Conservation (phyloP, 2,329 filamentous ascomycete genomes). For the Ophiostoma perfectum region DNA sequence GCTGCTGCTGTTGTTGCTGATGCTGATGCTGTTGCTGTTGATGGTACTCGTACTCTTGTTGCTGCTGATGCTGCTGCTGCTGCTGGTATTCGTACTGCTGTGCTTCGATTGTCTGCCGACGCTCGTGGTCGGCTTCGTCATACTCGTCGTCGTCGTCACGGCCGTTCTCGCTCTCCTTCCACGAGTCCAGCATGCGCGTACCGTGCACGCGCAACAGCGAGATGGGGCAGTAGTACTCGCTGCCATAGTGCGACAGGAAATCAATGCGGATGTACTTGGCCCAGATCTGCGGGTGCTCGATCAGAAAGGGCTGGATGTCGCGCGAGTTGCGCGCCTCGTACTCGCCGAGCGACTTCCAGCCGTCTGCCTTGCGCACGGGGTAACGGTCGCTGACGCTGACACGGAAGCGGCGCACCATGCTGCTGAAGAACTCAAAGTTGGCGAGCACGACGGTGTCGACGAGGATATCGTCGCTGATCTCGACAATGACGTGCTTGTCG, state of each 20-base stretch:
- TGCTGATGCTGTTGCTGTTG: slow-evolving; percentile 13
- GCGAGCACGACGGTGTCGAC: slow-evolving; percentile 96
- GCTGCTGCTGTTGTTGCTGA: slow-evolving; percentile 29
- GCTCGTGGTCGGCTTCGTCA: slow-evolving; percentile 36
- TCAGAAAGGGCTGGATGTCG: slow-evolving; percentile 87
- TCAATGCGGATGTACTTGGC: slow-evolving; percentile 89
- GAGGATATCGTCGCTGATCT: slow-evolving; percentile 78
- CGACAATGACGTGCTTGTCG: slow-evolving; percentile 92
- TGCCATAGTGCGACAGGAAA: slow-evolving; percentile 88
- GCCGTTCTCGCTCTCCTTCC: slow-evolving; percentile 70
- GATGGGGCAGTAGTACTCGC: slow-evolving; percentile 92
- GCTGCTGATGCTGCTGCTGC: slow-evolving; percentile 29
- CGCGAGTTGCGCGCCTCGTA: slow-evolving; percentile 90
- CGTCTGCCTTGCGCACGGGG: slow-evolving; percentile 74
- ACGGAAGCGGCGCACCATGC: slow-evolving; percentile 85
- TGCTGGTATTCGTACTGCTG: slow-evolving; percentile 30
- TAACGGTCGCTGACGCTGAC: slow-evolving; percentile 93
- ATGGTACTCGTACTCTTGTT: slow-evolving; percentile 13
- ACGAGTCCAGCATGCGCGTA: slow-evolving; percentile 91
- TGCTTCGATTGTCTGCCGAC: slow-evolving; percentile 9
- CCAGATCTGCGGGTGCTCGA: slow-evolving; percentile 95
- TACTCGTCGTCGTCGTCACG: slow-evolving; percentile 52
- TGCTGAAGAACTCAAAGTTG: slow-evolving; percentile 99
- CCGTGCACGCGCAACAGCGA: slow-evolving; percentile 89
- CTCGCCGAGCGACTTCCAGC: slow-evolving; percentile 82